These are phyloP conservation scores for Curvularia sp. DNA, from an alignment of 2,329 filamentous ascomycete species.

Conservation along the genomic window DNA sequence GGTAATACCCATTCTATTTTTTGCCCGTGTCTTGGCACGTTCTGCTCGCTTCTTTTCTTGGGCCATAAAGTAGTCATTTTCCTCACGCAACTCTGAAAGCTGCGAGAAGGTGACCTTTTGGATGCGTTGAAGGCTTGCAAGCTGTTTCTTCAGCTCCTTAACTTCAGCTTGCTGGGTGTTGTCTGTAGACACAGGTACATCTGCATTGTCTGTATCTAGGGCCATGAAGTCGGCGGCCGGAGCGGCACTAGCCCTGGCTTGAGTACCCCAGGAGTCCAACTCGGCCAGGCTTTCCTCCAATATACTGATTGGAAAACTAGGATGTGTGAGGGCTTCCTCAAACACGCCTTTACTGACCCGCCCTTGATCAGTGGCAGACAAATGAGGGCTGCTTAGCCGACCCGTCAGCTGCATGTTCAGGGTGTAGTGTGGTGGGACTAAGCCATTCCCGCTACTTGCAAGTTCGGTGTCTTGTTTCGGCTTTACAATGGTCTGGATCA, in stretches of 20 bases:
- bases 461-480: constrained; percentile 71
- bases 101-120: constrained; percentile 57
- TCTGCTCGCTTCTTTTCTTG: constrained; percentile 41
- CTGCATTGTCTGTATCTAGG: constrained; percentile 19
- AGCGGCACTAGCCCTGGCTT: constrained; percentile 25
- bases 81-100: constrained; percentile 53
- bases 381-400: constrained; percentile 32
- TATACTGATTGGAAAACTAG: constrained; percentile 54
- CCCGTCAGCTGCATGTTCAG: constrained; percentile 69
- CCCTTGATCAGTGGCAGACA: constrained; percentile 42
- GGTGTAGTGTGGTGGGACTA: constrained; percentile 65
- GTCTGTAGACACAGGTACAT: constrained; percentile 6
- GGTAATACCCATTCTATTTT: constrained; percentile 27
- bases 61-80: constrained; percentile 49
- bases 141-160: constrained; percentile 48
- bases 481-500: constrained; percentile 73
- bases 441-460: constrained; percentile 39
- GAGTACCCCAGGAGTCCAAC: constrained; percentile 39
- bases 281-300: constrained; percentile 49
- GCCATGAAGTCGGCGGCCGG: constrained; percentile 47
- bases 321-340: constrained; percentile 52
- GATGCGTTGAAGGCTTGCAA: constrained; percentile 55
- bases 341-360: constrained; percentile 41
- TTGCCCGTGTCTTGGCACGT: constrained; percentile 31
- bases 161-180: constrained; percentile 38